A percentile compares a stretch with the other conserved stretches of the same genome.
phyloP scores from a whole-genome alignment of 805 yeast genomes.

The Nakazawaea ambrosiae region DNA sequence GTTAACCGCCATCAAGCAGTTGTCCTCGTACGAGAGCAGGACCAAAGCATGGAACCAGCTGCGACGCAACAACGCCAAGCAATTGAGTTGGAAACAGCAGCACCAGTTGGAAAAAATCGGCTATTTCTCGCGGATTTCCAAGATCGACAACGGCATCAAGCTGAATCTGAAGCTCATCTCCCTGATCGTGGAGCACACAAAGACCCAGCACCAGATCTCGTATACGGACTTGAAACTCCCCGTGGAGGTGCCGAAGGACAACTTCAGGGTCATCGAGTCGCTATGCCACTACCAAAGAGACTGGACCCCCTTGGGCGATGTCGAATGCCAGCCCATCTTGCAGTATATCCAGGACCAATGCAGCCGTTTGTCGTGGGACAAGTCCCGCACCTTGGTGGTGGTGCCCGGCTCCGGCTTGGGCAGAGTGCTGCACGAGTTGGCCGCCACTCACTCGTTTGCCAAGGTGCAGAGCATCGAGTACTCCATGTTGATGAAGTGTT shows the following conservation, averaged over 20 bases:
- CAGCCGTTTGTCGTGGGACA: conserved; percentile 22
- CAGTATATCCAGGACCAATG: conserved; percentile 43
- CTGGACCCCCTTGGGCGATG: conserved; percentile 49
- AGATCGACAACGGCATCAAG: conserved; percentile 38
- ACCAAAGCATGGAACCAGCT: conserved; percentile 38
- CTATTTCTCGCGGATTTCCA: conserved; percentile 43
- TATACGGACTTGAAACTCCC: conserved; percentile 30
- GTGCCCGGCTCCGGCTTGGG: conserved; percentile 92
- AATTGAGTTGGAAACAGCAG: conserved; percentile 47
- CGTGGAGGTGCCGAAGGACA: conserved; percentile 15
- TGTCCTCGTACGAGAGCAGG: conserved; percentile 12
- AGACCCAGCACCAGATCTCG: conserved; percentile 26
- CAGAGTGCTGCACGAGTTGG: conserved; percentile 60
- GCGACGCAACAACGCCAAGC: conserved; percentile 21
- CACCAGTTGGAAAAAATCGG: conserved; percentile 43
- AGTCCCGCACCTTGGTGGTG: conserved; percentile 41
- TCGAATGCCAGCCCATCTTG: conserved; percentile 47
- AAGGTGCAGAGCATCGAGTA: conserved; percentile 70
- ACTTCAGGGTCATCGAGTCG: conserved; percentile 54
- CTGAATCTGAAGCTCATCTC: conserved; percentile 42
- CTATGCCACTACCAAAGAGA: conserved; percentile 76
- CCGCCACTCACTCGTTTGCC: conserved; percentile 31
- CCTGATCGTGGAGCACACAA: conserved; percentile 33
- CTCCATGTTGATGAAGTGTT: conserved; percentile 68
- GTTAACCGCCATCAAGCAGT: conserved; percentile 1